Evolutionary conservation across 768 basidiomycete species (phyloP), one percentile per base, ranked within the genome.

Genomic region (Polyporus arcularius): DNA sequence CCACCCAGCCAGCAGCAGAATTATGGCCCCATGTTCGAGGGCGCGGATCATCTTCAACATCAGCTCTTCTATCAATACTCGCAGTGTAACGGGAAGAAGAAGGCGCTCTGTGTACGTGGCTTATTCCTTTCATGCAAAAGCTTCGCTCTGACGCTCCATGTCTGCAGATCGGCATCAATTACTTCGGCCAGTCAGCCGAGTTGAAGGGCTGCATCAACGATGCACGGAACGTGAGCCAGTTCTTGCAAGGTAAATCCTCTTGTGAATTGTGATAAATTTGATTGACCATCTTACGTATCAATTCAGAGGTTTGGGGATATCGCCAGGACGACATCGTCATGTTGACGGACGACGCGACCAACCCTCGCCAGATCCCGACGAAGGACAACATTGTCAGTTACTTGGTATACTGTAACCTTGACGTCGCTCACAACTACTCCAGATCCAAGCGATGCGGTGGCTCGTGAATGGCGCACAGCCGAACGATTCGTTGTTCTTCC

Each of bases 171-270:
- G 84, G 84, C 0, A 82, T 85, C 68, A 80, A 80, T 69, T 85
- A 85, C 68, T 64, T 75, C 31, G 79, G 83, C 0, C 73, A 78
- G 14, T 65, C 68, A 15, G 72, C 68, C 12, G 79, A 77, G 55
- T 70, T 85, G 21, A 70, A 71, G 28, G 85, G 85, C 4, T 87
- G 85, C 65, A 84, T 85, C 70, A 86, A 86, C 65, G 85, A 87
- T 61, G 85, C 81, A 0, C 69, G 72, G 38, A 87, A 85, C 67
- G 74, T 86, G 26, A 67, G 78, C 54, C 70, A 75, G 15, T 86
- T 86, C 76, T 65, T 83, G 78, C 77, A 58, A 35, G 72, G 32
- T 28, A 18, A 50, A 39, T 35, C 52, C 11, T 10, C 40, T 57
- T 42, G 30, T 31, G 10, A n/a, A 21, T 30, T 28, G 7, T 15